A percentile compares a stretch with the other conserved stretches of the same genome.
Conservation (phyloP, 495 filamentous ascomycete genomes). For the Aspergillus wentii region DNA sequence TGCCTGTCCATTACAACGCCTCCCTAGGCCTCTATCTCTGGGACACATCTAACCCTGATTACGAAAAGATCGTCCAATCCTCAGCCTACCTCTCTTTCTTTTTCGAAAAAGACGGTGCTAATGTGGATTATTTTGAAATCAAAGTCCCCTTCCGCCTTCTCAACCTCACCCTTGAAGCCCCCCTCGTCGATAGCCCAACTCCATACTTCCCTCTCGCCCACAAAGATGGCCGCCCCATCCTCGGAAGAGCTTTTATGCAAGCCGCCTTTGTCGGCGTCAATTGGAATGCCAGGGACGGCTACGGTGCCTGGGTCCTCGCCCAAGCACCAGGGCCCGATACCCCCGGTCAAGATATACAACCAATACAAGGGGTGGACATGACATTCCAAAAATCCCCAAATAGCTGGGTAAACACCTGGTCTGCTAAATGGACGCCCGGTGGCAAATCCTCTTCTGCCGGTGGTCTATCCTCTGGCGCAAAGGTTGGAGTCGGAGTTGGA, state of each 20-base stretch:
- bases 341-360: slow-evolving; percentile 5
- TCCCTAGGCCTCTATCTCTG: slow-evolving; percentile 44
- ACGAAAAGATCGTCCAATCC: slow-evolving; percentile 38
- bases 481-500: background rate
- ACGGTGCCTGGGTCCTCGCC: slow-evolving; percentile 35
- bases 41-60: slow-evolving; percentile 37
- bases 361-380: slow-evolving; percentile 2
- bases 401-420: slow-evolving; percentile 32
- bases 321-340: slow-evolving; percentile 44
- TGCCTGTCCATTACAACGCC: slow-evolving; percentile 40
- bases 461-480: background rate
- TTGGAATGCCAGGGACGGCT: slow-evolving; percentile 27
- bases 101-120: slow-evolving; percentile 28
- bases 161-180: slow-evolving; percentile 45
- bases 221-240: slow-evolving; percentile 19
- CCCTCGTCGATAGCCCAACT: slow-evolving; percentile 35
- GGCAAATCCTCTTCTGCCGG: background rate
- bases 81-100: slow-evolving; percentile 46
- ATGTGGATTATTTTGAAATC: slow-evolving; percentile 35
- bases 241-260: slow-evolving; percentile 55
- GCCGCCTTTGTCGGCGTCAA: slow-evolving; percentile 52
- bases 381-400: slow-evolving; percentile 18
- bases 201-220: slow-evolving; percentile 51
- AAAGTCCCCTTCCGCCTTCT: slow-evolving; percentile 51
- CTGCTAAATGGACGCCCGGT: slow-evolving; percentile 25